A percentile compares a stretch with the other conserved stretches of the same genome.
Conservation (phyloP, 1,139 yeast species). For the Debaryomyces fabryi region DNA sequence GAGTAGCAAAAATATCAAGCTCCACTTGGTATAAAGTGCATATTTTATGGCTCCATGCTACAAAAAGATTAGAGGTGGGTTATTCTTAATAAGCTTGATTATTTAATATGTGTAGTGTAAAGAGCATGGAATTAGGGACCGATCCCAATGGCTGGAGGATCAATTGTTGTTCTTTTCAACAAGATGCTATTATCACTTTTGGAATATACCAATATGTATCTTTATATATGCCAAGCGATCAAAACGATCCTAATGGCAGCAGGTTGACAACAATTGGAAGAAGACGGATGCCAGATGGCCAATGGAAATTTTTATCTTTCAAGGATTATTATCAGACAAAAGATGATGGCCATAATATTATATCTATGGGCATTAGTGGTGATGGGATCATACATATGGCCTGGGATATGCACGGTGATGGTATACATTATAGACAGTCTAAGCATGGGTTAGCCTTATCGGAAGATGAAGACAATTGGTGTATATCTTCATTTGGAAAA, state of each 20-base stretch:
- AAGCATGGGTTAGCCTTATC: conserved; percentile 5
- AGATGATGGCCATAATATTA: conserved; percentile 20
- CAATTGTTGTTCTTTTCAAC: conserved; percentile 13
- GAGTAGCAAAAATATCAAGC: background rate
- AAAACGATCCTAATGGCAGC: background rate
- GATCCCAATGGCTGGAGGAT: conserved; percentile 12
- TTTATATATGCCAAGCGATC: conserved; percentile 5
- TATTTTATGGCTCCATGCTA: background rate
- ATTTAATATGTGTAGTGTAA: background rate
- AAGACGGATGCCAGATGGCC: background rate
- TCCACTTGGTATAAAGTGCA: background rate
- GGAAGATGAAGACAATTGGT: background rate
- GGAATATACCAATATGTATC: conserved; percentile 10
- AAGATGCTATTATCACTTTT: conserved; percentile 11
- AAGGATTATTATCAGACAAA: conserved; percentile 17
- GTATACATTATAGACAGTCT: conserved; percentile 14
- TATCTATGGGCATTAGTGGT: conserved; percentile 20
- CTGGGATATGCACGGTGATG: conserved; percentile 21
- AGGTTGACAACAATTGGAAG: background rate
- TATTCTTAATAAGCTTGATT: background rate
- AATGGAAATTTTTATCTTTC: conserved; percentile 8
- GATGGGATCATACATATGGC: conserved; percentile 19
- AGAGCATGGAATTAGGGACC: background rate
- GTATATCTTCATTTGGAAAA: background rate
- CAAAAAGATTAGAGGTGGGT: background rate